Conservation (phyloP, 2,329 filamentous ascomycete species). For the Esteya vermicola region DNA sequence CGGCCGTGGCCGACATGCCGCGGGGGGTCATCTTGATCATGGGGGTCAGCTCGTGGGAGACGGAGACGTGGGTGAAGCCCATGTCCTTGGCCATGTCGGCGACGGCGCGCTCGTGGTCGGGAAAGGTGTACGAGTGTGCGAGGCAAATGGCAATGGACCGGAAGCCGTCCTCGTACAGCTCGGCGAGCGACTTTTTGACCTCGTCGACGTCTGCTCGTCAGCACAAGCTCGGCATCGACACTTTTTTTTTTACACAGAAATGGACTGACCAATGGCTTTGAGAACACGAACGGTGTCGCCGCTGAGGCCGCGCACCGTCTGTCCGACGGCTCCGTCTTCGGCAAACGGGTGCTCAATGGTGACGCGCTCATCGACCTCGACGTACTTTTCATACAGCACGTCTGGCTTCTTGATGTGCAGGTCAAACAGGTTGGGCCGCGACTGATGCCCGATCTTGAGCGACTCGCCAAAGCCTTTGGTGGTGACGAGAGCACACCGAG, state of each 20-base stretch:
- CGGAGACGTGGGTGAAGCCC: constrained; percentile 53
- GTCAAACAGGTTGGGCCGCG: constrained; percentile 83
- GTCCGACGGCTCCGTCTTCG: constrained; percentile 24
- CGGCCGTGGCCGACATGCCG: constrained; percentile 63
- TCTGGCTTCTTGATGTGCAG: constrained; percentile 78
- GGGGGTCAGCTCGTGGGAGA: constrained; percentile 53
- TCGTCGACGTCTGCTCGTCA: constrained; percentile 36
- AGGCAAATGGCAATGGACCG: constrained; percentile 77
- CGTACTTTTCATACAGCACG: constrained; percentile 67
- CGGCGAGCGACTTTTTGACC: constrained; percentile 47
- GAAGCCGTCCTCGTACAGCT: constrained; percentile 56
- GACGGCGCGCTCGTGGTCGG: constrained; percentile 67
- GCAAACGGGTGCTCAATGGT: constrained; percentile 67
- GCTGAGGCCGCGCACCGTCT: constrained; percentile 37
- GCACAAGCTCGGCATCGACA: no score
- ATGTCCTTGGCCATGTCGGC: constrained; percentile 65
- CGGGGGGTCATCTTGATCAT: constrained; percentile 74
- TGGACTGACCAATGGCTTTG: constrained; percentile 43
- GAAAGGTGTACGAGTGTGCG: constrained; percentile 88
- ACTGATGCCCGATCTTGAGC: constrained; percentile 80
- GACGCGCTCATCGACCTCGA: constrained; percentile 82
- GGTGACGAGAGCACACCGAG: constrained; percentile 74
- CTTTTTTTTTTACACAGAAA: no score
- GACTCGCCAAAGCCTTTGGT: constrained; percentile 83
- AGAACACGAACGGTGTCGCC: constrained; percentile 64